A percentile compares a stretch with the other conserved stretches of the same genome.
Conservation (phyloP, 179 eudicot species). For the Monotropa hypopitys region DNA sequence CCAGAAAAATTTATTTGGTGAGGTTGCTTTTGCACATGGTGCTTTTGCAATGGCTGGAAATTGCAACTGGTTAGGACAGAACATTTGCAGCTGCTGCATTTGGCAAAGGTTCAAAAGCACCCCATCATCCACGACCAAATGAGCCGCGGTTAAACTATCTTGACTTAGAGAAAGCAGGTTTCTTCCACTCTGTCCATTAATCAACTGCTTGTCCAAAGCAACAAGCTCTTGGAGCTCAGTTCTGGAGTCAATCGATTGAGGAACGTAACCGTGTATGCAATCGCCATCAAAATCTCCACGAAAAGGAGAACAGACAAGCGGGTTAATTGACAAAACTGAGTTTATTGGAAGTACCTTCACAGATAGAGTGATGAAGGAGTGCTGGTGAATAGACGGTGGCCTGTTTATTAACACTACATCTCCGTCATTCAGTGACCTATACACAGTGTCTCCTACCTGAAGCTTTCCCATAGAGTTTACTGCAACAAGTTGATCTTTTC, state of each 20-base stretch:
- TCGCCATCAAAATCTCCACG: constrained; percentile 96
- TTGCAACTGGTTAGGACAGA: constrained; percentile 29
- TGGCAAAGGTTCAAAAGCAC: constrained; percentile 30
- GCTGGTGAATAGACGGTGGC: constrained; percentile 93
- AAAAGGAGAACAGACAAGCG: constrained; percentile 73
- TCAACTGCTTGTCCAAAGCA: constrained; percentile 51
- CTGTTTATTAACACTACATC: constrained; percentile 75
- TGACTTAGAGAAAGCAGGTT: constrained; percentile 62
- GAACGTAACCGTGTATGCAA: constrained; percentile 81
- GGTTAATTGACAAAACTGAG: constrained; percentile 69
- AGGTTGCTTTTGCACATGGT: constrained; percentile 9
- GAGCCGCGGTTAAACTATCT: constrained; percentile 80
- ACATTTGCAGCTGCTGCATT: constrained; percentile 78
- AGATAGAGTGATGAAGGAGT: constrained; percentile 62
- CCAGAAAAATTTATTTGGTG: constrained; percentile 28
- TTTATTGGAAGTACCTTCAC: constrained; percentile 62
- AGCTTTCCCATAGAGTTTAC: constrained; percentile 42
- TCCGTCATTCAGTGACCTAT: constrained; percentile 66
- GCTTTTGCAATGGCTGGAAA: constrained; percentile 33
- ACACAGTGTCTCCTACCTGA: constrained; percentile 47
- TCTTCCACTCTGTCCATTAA: constrained; percentile 64
- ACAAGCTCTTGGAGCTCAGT: constrained; percentile 81
- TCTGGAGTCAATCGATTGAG: constrained; percentile 62
- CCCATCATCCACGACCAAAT: constrained; percentile 56
- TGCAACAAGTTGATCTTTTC: constrained; percentile 44